These are phyloP conservation scores for Diaporthe longicolla DNA, from an alignment of 2,329 filamentous ascomycete species.

Conservation along the genomic window DNA sequence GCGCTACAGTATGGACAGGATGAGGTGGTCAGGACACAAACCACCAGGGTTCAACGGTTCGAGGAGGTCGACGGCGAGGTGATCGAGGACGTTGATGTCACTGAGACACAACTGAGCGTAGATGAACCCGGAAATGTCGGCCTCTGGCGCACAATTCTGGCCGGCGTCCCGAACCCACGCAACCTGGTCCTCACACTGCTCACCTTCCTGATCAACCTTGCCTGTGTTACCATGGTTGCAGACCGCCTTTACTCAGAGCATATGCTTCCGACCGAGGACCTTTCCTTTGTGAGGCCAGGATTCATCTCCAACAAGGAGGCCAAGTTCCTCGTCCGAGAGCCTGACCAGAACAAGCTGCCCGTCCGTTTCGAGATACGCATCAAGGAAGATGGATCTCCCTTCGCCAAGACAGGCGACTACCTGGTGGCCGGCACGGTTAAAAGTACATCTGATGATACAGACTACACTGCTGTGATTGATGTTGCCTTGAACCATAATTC, in stretches of 20 bases:
- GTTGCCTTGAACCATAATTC: conserved; percentile 75
- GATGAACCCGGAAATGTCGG: conserved; percentile 63
- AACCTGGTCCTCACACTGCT: conserved; percentile 75
- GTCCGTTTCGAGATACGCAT: conserved; percentile 77
- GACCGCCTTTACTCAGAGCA: conserved; percentile 86
- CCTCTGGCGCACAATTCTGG: conserved; percentile 64
- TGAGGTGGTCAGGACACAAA: conserved; percentile 68
- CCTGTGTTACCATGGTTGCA: conserved; percentile 76
- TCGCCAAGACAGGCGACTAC: conserved; percentile 72
- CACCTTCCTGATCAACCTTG: conserved; percentile 80
- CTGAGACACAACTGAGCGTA: conserved; percentile 68
- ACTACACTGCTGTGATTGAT: conserved; percentile 82
- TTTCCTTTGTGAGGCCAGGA: conserved; percentile 89
- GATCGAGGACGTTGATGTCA: conserved; percentile 72
- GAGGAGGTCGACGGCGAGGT: conserved; percentile 55
- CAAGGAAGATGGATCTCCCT: conserved; percentile 64
- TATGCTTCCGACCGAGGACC: conserved; percentile 78
- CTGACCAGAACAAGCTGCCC: conserved; percentile 80
- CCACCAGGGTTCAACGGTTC: conserved; percentile 42
- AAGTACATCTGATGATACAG: conserved; percentile 80
- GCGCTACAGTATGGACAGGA: conserved; percentile 73
- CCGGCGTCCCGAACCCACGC: conserved; percentile 81
- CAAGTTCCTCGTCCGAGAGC: conserved; percentile 87
- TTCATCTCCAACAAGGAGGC: conserved; percentile 87
- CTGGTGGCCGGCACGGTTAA: conserved; percentile 75